Percentiles rank a stretch among this genome's conserved stretches.
These are phyloP conservation scores for Yamadazyma olivae DNA, from an alignment of 805 yeast genomes.

Conservation along the genomic window DNA sequence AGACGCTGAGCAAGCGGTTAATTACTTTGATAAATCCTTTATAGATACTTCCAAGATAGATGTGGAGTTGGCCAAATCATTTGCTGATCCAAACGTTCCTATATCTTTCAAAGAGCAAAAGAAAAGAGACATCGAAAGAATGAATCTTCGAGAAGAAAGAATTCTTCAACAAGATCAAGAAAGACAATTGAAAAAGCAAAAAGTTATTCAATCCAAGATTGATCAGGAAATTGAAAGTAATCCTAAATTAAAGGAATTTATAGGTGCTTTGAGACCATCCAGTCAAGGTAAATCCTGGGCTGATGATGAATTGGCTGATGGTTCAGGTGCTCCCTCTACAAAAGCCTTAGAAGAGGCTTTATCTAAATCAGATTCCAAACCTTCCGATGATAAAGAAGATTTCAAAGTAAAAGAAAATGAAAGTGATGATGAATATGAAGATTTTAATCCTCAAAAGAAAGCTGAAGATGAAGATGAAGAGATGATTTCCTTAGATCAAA, in stretches of 20 bases:
- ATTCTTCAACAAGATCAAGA: slow-evolving; percentile 37
- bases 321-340: slow-evolving; percentile 44
- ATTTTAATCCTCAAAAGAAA: slow-evolving; percentile 37
- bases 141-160: slow-evolving; percentile 40
- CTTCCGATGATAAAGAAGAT: slow-evolving; percentile 3
- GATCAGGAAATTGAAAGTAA: slow-evolving; percentile 63
- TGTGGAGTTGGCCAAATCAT: slow-evolving; percentile 80
- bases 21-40: slow-evolving; percentile 71
- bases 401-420: slow-evolving; percentile 35
- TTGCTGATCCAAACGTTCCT: slow-evolving; percentile 81
- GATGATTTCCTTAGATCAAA: slow-evolving; percentile 13
- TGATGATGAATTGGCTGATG: slow-evolving; percentile 52
- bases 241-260: slow-evolving; percentile 71
- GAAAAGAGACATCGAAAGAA: slow-evolving; percentile 44
- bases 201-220: slow-evolving; percentile 31
- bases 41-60: slow-evolving; percentile 79
- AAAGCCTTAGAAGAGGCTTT: slow-evolving; percentile 44
- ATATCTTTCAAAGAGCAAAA: slow-evolving; percentile 46
- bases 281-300: slow-evolving; percentile 73
- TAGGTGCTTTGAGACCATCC: slow-evolving; percentile 80
- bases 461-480: slow-evolving; percentile 34
- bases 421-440: slow-evolving; percentile 55
- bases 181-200: slow-evolving; percentile 38
- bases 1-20: slow-evolving; percentile 79
- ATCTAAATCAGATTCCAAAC: slow-evolving; percentile 17